Percentiles rank a stretch among this genome's conserved stretches.
Conservation (phyloP, 2,329 filamentous ascomycete genomes). For the Pseudogymnoascus sp. region DNA sequence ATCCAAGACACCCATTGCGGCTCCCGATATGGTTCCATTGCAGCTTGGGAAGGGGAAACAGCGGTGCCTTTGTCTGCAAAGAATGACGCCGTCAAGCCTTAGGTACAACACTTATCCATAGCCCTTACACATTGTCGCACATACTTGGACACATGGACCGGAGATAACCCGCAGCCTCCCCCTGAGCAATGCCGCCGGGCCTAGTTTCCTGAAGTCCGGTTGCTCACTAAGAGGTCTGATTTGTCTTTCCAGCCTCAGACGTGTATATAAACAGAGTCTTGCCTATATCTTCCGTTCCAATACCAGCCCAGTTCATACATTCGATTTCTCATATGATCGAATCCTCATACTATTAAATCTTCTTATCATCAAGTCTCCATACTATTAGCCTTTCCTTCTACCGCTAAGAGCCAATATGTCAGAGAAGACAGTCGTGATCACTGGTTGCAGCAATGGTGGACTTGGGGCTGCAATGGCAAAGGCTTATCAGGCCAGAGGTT, state of each 20-base stretch:
- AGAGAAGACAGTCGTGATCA: conserved; percentile 28
- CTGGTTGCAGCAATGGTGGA: conserved; percentile 34
- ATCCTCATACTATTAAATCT: neutral
- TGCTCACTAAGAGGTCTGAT: neutral
- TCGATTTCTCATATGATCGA: neutral
- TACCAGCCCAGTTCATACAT: neutral
- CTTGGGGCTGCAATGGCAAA: conserved; percentile 35
- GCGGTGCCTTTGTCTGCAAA: neutral
- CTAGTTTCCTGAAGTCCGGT: neutral
- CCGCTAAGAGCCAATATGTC: neutral
- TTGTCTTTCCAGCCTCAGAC: neutral
- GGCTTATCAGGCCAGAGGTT: conserved; percentile 32
- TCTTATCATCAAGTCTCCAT: neutral
- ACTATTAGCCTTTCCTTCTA: neutral
- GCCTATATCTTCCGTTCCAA: neutral
- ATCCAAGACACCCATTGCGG: neutral
- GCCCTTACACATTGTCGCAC: neutral
- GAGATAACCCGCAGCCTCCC: neutral
- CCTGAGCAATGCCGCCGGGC: neutral
- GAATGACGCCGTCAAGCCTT: neutral
- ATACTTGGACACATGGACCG: neutral
- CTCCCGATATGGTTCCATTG: neutral
- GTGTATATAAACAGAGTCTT: neutral
- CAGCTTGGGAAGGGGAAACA: neutral
- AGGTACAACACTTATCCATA: neutral